Base-by-base conservation (phyloP, 139 green algal genomes). In the Picochlorum sp. region DNA sequence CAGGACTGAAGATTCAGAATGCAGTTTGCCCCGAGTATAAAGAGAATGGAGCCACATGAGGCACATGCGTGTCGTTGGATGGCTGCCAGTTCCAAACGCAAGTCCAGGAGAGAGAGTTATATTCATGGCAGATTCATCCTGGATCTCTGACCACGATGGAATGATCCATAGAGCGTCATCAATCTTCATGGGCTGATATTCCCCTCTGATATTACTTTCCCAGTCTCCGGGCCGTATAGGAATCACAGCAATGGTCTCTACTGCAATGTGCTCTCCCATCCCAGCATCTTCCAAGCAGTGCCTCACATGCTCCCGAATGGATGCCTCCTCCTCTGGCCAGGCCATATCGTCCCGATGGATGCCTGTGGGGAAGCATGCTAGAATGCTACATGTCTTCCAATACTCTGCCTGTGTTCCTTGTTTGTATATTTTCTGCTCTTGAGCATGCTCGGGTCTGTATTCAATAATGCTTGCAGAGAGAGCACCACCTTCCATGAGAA, bases 31-130 rank as follows among this genome's bases (percentile, higher is more conserved):
- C n/a, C 58, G 16, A 1, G 47, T 60, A 0, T 60, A 18, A 4
- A 49, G 20, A 13, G 49, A 41, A 56, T 79, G 52, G 51, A 79
- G 76, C 66, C 32, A 80, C n/a, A 32, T 30, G 47, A 96, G 72
- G 73, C 90, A 96, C 21, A 95, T 73, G 13, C 83, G 79, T 2
- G 90, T 96, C 28, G 90, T 96, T 6, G 88, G 82, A 62, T 96
- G 90, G 63, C 94, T 87, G 2, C 89, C 90, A 3, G 90, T 96
- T 38, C 90, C 90, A 63, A 96, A 96, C 0, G 90, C 87, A 26
- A 96, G 67, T 0, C 90, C 90, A 14, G 90, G 88, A 41, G 85
- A 74, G 56, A 96, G 65, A 0, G 79, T 65, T 32, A 95, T 80
- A 68, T 84, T 87, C 24, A 85, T 50, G 1, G 78, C 85, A 14